These are phyloP conservation scores for Pseudognaphalium luteoalbum DNA, from an alignment of 129 eudicot genomes.

Conservation along the genomic window DNA sequence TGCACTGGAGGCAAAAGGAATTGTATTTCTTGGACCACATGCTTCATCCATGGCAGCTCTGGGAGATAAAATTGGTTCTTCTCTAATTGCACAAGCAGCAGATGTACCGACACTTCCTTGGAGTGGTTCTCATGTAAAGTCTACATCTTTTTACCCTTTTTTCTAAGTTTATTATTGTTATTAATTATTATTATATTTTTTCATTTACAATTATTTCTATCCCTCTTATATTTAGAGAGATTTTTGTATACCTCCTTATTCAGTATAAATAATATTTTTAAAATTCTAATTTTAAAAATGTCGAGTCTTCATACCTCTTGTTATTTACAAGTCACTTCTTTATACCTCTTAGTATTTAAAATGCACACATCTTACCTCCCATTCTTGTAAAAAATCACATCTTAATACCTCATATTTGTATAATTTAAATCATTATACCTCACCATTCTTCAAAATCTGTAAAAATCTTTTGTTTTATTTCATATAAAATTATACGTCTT, in stretches of 20 bases:
- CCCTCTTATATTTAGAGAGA: not conserved
- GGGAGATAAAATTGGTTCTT: conserved; percentile 98
- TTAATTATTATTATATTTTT: too few species aligned
- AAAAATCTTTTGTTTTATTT: too few species aligned
- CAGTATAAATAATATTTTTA: not conserved
- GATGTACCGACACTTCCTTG: conserved; percentile 98
- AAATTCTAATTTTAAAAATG: too few species aligned
- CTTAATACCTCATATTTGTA: not conserved
- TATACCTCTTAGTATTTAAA: not conserved
- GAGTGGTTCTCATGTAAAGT: conserved; percentile 96
- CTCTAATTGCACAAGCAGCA: conserved; percentile 97
- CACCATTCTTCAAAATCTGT: too few species aligned
- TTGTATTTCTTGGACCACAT: conserved; percentile 95
- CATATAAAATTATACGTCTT: too few species aligned
- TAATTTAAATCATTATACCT: too few species aligned
- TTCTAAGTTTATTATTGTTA: not conserved
- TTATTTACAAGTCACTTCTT: not conserved
- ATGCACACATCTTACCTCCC: too few species aligned
- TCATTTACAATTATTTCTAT: not conserved
- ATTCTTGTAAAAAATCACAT: not conserved
- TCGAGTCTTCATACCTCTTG: too few species aligned
- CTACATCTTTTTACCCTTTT: not conserved
- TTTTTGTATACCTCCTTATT: not conserved
- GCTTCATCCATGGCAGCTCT: conserved; percentile 89
- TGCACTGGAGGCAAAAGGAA: conserved; percentile 83